A percentile compares a stretch with the other conserved stretches of the same genome.
phyloP scores from a whole-genome alignment of 139 green algal genomes.

The Cymbomonas tetramitiformis region DNA sequence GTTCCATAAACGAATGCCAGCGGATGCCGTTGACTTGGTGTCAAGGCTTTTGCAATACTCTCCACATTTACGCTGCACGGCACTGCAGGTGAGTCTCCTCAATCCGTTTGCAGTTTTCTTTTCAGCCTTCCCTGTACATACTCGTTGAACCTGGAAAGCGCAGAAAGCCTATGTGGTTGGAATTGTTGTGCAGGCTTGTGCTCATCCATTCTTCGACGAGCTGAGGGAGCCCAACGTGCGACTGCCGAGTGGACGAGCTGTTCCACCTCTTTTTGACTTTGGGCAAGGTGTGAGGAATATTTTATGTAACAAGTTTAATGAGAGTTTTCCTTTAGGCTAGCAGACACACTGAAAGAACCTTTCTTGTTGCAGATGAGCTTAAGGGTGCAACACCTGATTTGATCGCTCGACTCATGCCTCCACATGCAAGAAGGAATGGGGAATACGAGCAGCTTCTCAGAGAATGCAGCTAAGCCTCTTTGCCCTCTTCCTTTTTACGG shows the following conservation, averaged over 20 bases:
- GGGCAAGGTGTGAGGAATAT: conserved; percentile 5
- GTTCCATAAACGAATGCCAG: conserved; percentile 78
- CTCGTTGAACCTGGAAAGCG: background rate
- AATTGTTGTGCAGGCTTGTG: conserved; percentile 7
- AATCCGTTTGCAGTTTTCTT: conserved; percentile 4
- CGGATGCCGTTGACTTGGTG: conserved; percentile 83
- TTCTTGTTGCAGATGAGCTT: no score
- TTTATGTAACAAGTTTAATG: no score
- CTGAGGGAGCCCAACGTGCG: conserved; percentile 57
- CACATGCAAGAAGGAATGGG: no score
- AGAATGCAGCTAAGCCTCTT: no score
- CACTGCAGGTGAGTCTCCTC: conserved; percentile 47
- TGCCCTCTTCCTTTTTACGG: no score
- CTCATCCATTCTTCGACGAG: conserved; percentile 93
- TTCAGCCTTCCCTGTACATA: background rate
- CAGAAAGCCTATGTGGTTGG: background rate
- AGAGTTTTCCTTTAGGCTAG: no score
- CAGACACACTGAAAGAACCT: no score
- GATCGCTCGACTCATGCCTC: no score
- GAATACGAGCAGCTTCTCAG: no score
- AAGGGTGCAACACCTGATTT: no score
- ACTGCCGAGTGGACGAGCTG: conserved; percentile 60
- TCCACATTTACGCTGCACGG: conserved; percentile 52
- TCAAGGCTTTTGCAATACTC: conserved; percentile 83
- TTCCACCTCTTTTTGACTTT: conserved; percentile 84